phyloP scores from a whole-genome alignment of 768 basidiomycete species.

The Boletus insuetus region DNA sequence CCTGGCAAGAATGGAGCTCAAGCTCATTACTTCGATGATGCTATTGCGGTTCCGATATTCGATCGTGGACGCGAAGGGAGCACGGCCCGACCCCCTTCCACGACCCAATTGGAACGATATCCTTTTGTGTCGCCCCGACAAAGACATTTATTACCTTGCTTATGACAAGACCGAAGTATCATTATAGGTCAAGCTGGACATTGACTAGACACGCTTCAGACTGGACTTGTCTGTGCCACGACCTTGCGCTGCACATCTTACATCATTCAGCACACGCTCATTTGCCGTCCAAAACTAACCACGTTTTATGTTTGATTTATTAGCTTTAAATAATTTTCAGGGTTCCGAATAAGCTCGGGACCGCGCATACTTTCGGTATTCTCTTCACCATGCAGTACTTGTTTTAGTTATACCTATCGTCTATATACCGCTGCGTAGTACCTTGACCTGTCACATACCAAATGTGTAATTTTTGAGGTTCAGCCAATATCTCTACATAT shows the following conservation, averaged over 20 bases:
- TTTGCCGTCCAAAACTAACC: background rate
- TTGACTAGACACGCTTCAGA: slow-evolving; percentile 8
- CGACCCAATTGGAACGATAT: slow-evolving; percentile 79
- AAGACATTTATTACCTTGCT: slow-evolving; percentile 51
- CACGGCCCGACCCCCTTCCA: slow-evolving; percentile 43
- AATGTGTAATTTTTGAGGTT: slow-evolving; percentile 7
- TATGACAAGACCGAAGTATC: slow-evolving; percentile 32
- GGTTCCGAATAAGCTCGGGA: slow-evolving; percentile 15
- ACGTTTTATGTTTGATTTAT: slow-evolving; percentile 23
- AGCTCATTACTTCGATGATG: slow-evolving; percentile 66
- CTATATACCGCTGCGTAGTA: slow-evolving; percentile 1
- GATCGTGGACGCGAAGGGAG: slow-evolving; percentile 54
- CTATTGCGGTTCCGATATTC: slow-evolving; percentile 60
- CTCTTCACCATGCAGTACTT: background rate
- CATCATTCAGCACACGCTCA: slow-evolving; percentile 13
- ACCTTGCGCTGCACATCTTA: slow-evolving; percentile 5
- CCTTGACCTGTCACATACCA: slow-evolving; percentile 9
- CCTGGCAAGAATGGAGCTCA: slow-evolving; percentile 71
- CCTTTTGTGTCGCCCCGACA: slow-evolving; percentile 60
- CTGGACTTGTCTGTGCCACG: slow-evolving; percentile 10
- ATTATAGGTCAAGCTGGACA: slow-evolving; percentile 27
- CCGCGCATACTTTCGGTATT: slow-evolving; percentile 8
- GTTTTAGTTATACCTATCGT: slow-evolving; percentile 9
- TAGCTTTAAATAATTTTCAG: slow-evolving; percentile 11
- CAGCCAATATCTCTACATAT: background rate